A percentile compares a stretch with the other conserved stretches of the same genome.
Conservation (phyloP, 805 yeast species). For the Komagataella phaffii region DNA sequence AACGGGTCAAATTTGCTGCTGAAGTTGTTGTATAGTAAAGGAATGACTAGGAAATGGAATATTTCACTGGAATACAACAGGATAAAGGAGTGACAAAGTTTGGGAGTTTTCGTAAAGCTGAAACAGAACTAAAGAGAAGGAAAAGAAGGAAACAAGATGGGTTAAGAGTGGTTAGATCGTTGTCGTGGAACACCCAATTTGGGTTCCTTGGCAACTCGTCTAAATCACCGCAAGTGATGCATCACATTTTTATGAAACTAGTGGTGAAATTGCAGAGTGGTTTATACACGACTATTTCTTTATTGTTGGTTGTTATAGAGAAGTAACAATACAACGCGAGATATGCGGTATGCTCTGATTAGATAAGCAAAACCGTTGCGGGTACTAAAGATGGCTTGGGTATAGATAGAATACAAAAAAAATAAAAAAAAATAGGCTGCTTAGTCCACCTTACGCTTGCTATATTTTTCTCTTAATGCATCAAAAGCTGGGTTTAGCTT, state of each 20-base stretch:
- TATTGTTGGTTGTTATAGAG: neutral
- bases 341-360: neutral
- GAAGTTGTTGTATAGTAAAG: conserved; percentile 1
- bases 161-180: neutral
- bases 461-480: neutral
- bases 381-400: neutral
- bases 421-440: neutral
- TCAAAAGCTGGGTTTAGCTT: neutral
- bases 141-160: neutral
- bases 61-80: neutral
- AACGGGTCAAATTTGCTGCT: conserved; percentile 15
- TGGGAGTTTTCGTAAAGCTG: neutral
- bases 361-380: neutral
- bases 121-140: neutral
- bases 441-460: neutral
- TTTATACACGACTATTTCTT: neutral
- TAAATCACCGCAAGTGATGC: too few species aligned
- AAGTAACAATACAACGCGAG: neutral
- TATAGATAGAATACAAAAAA: neutral
- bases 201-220: neutral
- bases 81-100: neutral
- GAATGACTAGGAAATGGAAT: conserved; percentile 2
- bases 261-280: neutral
- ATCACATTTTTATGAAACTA: neutral
- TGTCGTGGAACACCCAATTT: neutral